Base-by-base conservation (phyloP, 495 filamentous ascomycete genomes). In the Annulohypoxylon moriforme region DNA sequence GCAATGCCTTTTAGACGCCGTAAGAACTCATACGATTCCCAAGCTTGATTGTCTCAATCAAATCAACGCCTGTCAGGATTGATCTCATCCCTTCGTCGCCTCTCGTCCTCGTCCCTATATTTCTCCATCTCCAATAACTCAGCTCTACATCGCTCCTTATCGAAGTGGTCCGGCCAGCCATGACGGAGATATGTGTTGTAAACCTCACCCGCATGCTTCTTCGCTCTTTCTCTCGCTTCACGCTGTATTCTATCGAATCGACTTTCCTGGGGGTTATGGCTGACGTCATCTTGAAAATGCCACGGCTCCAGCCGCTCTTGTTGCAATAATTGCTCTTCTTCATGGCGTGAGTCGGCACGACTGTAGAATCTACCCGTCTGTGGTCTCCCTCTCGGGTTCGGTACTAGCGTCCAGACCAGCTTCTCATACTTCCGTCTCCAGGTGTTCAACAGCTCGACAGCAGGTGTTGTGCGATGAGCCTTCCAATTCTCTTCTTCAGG, bases 401-500 rank as follows among this genome's bases (percentile, higher is more conserved):
- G 64, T n/a, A n/a, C 18, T 44, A 67, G 10, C 55, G 50, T 60
- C 55, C 55, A 67, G 5, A 60, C 44, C 22, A 60, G 8, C 2
- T 60, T 60, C 18, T 60, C 31, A 14, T 60, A 60, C 42, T 27
- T 59, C 20, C 16, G 33, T n/a, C 42, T 27, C 64, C 55, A 60
- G 22, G 22, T 29, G 6, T 67, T 34, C 8, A 67, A 42, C 2
- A 67, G 40, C 0, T 44, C 22, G 0, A 6, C 22, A 1, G 59
- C n/a, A 8, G 55, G 64, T 1, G 64, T 31, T 13, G 64, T 60
- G 24, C 44, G 56, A 44, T 60, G 34, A 9, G 34, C 64, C 25
- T 52, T 67, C 64, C 64, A 67, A 14, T 67, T 58, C 0, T 67
- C 40, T 31, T 16, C 10, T 27, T 67, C 56, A 6, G 56, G 46